phyloP scores from a whole-genome alignment of 2,329 filamentous ascomycete genomes.

The Pestalotiopsis sp. region DNA sequence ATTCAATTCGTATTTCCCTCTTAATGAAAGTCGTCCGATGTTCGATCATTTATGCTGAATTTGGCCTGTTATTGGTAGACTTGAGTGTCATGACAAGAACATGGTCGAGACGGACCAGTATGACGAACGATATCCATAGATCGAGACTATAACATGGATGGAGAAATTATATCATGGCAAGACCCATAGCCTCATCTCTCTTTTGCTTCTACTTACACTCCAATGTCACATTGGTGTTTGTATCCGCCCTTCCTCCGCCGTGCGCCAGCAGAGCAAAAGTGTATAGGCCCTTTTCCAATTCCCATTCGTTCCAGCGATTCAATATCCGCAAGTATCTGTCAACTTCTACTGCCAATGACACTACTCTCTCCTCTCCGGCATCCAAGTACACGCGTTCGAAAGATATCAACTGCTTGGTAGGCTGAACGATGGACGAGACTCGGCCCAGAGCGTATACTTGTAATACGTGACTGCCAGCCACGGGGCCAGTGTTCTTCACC shows the following conservation, averaged over 20 bases:
- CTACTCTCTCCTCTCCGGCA: conserved; percentile 30
- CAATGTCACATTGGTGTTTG: conserved; percentile 40
- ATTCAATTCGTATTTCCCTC: no score
- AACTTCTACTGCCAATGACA: conserved; percentile 40
- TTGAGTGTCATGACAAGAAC: no score
- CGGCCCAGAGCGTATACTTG: conserved; percentile 44
- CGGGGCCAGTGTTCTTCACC: conserved; percentile 35
- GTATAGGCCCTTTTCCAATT: conserved; percentile 44
- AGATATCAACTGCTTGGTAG: conserved; percentile 44
- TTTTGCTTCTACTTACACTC: conserved; percentile 29
- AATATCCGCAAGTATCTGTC: conserved; percentile 44
- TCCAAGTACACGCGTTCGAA: conserved; percentile 42
- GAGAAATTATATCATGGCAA: no score
- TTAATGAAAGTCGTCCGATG: no score
- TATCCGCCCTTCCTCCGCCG: conserved; percentile 37
- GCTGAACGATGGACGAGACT: conserved; percentile 41
- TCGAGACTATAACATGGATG: not conserved
- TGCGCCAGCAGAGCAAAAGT: conserved; percentile 43
- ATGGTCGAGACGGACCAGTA: no score
- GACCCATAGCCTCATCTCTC: not conserved
- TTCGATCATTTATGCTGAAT: no score
- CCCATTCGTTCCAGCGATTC: conserved; percentile 44
- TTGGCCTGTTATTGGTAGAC: no score
- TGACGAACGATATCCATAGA: no score
- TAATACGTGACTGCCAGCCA: conserved; percentile 39